Percentiles rank a stretch among this genome's conserved stretches.
These are phyloP conservation scores for Thalia dealbata DNA, from an alignment of 176 grass and related monocot species.

Conservation along the genomic window DNA sequence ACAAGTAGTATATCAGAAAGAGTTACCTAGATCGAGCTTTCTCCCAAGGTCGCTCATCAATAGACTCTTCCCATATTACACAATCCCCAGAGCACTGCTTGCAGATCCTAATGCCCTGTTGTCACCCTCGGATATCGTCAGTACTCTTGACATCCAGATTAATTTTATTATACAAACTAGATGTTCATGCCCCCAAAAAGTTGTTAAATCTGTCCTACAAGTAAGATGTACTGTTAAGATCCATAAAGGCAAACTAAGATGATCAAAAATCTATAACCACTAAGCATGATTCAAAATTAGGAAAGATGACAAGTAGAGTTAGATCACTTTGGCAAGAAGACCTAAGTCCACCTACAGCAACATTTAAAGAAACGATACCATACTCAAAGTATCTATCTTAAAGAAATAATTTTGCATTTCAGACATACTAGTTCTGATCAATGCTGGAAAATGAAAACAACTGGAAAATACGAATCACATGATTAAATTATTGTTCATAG, in stretches of 20 bases:
- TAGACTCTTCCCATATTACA: constrained; percentile 93
- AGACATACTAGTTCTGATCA: not conserved
- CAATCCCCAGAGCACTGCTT: constrained; percentile 66
- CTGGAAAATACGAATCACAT: too few species aligned
- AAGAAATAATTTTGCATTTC: not conserved
- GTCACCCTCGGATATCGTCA: not conserved
- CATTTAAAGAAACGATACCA: not conserved
- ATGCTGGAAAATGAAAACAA: not conserved
- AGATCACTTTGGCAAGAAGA: too few species aligned
- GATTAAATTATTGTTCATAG: not conserved
- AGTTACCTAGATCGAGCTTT: constrained; percentile 69
- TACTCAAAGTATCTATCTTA: not conserved
- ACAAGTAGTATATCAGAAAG: not conserved
- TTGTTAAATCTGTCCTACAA: not conserved
- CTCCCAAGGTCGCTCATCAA: constrained; percentile 91
- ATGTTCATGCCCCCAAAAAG: not conserved
- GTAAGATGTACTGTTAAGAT: not conserved
- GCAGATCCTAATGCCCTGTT: constrained; percentile 72
- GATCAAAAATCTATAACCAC: too few species aligned
- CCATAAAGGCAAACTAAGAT: too few species aligned
- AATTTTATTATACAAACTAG: not conserved
- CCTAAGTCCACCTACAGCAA: not conserved
- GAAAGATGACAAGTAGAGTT: not conserved
- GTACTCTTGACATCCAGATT: not conserved
- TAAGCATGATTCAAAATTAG: not conserved